phyloP scores from a whole-genome alignment of 331 rosid species.

The Quercus lobata region DNA sequence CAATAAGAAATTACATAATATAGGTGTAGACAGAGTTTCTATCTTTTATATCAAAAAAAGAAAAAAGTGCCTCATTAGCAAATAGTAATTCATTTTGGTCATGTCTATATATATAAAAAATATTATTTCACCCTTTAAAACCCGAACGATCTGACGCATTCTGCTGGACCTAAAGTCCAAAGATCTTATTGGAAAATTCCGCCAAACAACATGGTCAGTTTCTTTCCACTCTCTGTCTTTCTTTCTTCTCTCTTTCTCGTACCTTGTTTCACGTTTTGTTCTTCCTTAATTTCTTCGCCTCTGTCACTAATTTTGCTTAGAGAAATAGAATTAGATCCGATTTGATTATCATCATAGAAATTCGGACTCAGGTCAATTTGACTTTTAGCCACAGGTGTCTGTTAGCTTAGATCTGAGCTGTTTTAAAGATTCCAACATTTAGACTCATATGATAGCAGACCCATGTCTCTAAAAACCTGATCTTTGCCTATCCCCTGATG shows the following conservation, averaged over 20 bases:
- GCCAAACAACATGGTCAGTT: conserved; percentile 32
- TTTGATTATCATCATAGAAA: background rate
- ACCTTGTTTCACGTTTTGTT: background rate
- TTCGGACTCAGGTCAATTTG: background rate
- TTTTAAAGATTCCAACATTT: background rate
- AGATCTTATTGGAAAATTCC: conserved; percentile 9
- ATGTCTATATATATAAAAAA: background rate
- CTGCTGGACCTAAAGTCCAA: background rate
- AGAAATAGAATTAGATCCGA: background rate
- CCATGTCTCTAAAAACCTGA: background rate
- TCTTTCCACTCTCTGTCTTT: conserved; percentile 1
- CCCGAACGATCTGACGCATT: background rate
- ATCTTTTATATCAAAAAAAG: too few species aligned
- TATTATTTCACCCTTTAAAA: background rate
- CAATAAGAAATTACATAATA: too few species aligned
- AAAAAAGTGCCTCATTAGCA: too few species aligned
- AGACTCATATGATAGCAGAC: background rate
- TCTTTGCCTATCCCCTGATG: background rate
- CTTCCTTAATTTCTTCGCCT: background rate
- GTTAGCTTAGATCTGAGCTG: background rate
- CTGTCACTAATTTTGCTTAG: background rate
- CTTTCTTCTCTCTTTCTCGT: background rate
- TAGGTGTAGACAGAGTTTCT: too few species aligned
- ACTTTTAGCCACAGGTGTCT: background rate
- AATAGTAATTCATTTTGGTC: too few species aligned